Base-by-base conservation (phyloP, 2,329 filamentous ascomycete species). In the Sporothrix brasiliensis region DNA sequence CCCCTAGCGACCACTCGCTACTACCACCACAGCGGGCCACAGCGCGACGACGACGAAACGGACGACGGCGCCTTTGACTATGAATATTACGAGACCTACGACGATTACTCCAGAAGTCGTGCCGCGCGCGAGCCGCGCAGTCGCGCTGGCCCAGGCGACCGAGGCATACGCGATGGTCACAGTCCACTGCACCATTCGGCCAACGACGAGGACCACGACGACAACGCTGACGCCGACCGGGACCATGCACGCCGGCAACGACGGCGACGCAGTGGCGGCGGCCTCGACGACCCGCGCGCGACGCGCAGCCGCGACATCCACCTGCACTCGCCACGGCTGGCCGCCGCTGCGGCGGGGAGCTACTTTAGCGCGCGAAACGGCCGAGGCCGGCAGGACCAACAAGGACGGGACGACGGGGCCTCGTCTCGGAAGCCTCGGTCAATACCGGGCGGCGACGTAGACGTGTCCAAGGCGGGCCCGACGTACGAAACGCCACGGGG, bases 401-500 rank as follows among this genome's bases (percentile, higher is more conserved):
- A n/a, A 16, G 41, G 27, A 13, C 61, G 61, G 11, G 61, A 50
- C 61, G 47, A 52, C 27, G 1, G 30, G 4, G 44, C 44, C 34
- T 34, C 34, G 3, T 50, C 63, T 9, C 63, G 63, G 63, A 52
- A 34, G 27, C 63, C 63, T 27, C 63, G 63, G 47, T 54, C 67
- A 2, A 39, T 49, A 11, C 67, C 53, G 11, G 41, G 41, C 11
- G 41, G 14, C 41, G 41, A 16, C 14, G 7, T n/a, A 30, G 27
- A 39, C 2, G 67, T n/a, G n/a, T 6, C n/a, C 50, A 50, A 54
- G 4, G 5, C 70, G 4, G 68, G 58, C 39, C 66, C 66, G 11
- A 1, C 24, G 16, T 75, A 76, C 75, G 68, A 69, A 13, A 74
- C 75, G 9, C 76, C 76, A 2, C 27, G 78, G 1, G 77, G 78